Evolutionary conservation across 495 filamentous ascomycete genomes (phyloP), one percentile per base, ranked within the genome.

Genomic region (Barbatosphaeria neglecta): DNA sequence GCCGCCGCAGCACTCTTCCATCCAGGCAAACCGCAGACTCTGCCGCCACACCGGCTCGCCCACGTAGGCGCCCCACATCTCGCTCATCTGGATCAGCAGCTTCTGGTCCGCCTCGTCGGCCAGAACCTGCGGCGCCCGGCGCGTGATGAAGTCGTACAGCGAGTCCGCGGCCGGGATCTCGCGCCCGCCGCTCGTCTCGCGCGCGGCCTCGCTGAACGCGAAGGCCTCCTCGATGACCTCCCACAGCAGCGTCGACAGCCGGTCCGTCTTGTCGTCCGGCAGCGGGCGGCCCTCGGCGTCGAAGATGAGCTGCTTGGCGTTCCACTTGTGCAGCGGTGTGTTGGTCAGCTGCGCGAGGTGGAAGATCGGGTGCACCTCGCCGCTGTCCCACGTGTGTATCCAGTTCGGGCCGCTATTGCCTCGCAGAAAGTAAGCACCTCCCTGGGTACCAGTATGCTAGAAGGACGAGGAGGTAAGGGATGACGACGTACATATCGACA

Each of bases 1-100:
- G 38, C 82, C 83, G 59, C 84, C 82, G 46, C 86, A 76, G 41
- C 80, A 82, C 56, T 86, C 82, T 55, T 88, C 85, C 15, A 90
- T 59, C 63, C 76, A 83, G 54, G 87, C 83, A 55, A 80, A 86
- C 50, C 76, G 82, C 46, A 90, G 53, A 61, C 82, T 86, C 56
- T 90, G 85, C 45, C 64, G 70, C 47, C 76, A 69, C 43, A 85
- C 68, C 13, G 73, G 67, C 24, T 80, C 78, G 13, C 84, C 84
- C 18, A 87, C 78, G 58, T 84, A 86, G 8, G 75, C 73, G 9
- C 84, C 84, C 83, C 84, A 89, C 56, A 82, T 72, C 39, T 75
- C 72, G 40, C 74, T 74, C 54, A 78, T 67, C 42, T 79, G 64
- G 8, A 82, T 49, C 19, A 58, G 48, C n/a, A 46, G 46, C 37